A percentile compares a stretch with the other conserved stretches of the same genome.
Conservation (phyloP, 345 rosid genomes). For the Acer campestre region DNA sequence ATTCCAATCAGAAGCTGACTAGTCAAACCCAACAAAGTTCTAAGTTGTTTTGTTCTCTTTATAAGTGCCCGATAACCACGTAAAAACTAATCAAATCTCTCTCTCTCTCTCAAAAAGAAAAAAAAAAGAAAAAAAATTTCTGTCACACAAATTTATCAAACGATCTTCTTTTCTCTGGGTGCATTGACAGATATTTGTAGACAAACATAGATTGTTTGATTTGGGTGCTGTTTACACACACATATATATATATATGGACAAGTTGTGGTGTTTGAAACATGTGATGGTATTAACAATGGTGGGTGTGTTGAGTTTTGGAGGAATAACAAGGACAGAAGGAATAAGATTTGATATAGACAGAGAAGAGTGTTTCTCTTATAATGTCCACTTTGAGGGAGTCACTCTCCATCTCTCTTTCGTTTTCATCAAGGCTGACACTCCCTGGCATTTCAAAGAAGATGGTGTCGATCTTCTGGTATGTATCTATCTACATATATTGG, state of each 20-base stretch:
- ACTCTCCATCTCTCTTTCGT: conserved; percentile 71
- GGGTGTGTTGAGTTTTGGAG: conserved; percentile 28
- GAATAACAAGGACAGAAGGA: conserved; percentile 33
- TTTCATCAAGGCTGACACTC: conserved; percentile 56
- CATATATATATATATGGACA: conserved; percentile 8
- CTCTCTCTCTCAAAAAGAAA: neutral
- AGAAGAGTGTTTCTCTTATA: conserved; percentile 69
- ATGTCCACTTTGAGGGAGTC: conserved; percentile 65
- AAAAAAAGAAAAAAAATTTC: no score
- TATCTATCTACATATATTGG: no score
- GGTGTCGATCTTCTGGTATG: conserved; percentile 70
- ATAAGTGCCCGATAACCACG: neutral
- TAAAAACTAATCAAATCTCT: neutral
- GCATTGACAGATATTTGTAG: no score
- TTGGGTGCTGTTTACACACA: neutral
- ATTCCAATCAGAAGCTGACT: no score
- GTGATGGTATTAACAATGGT: conserved; percentile 21
- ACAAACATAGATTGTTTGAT: neutral
- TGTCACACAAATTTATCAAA: no score
- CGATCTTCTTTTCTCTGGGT: no score
- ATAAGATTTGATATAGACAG: conserved; percentile 63
- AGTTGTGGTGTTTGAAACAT: conserved; percentile 25
- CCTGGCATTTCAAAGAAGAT: conserved; percentile 54
- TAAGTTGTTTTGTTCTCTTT: no score
- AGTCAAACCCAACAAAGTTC: neutral